Conservation (phyloP, 2,329 filamentous ascomycete genomes). For the Exophiala viscosa region DNA sequence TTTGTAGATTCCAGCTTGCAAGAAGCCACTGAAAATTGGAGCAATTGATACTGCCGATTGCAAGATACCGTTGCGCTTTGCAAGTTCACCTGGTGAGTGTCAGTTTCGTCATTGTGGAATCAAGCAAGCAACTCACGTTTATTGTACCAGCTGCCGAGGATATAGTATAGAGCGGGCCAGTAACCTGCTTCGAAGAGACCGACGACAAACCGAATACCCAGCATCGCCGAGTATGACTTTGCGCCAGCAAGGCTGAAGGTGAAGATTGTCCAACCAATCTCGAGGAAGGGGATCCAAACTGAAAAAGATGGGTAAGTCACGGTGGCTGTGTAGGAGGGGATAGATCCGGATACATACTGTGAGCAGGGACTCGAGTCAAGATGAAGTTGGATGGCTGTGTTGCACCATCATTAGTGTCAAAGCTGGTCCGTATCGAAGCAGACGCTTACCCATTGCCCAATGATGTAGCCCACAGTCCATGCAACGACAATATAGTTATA, state of each 20-base stretch:
- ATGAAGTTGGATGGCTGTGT: conserved; percentile 20
- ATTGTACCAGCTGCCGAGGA: conserved; percentile 20
- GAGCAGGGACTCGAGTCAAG: conserved; percentile 20
- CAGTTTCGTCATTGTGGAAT: too few relatives aligned
- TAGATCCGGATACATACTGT: conserved; percentile 9
- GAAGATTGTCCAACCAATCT: conserved; percentile 20
- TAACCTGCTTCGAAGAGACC: conserved; percentile 20
- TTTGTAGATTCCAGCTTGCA: conserved; percentile 54
- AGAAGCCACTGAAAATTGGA: conserved; percentile 42
- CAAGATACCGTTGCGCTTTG: conserved; percentile 21
- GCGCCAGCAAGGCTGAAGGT: conserved; percentile 18
- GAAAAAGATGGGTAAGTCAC: too few relatives aligned
- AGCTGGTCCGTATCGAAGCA: conserved; percentile 24
- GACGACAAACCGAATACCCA: conserved; percentile 18
- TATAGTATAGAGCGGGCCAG: conserved; percentile 28
- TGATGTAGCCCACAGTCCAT: conserved; percentile 19
- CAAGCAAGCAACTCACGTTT: conserved; percentile 22
- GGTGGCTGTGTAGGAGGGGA: conserved; percentile 55
- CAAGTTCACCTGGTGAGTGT: conserved; percentile 30
- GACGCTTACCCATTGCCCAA: conserved; percentile 51
- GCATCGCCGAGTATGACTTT: conserved; percentile 11
- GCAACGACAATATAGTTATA: conserved; percentile 41
- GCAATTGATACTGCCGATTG: conserved; percentile 22
- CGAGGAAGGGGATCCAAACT: conserved; percentile 30
- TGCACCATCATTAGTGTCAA: conserved; percentile 1